A percentile compares a stretch with the other conserved stretches of the same genome.
phyloP scores from a whole-genome alignment of 805 yeast species.

The Candida patagonica region DNA sequence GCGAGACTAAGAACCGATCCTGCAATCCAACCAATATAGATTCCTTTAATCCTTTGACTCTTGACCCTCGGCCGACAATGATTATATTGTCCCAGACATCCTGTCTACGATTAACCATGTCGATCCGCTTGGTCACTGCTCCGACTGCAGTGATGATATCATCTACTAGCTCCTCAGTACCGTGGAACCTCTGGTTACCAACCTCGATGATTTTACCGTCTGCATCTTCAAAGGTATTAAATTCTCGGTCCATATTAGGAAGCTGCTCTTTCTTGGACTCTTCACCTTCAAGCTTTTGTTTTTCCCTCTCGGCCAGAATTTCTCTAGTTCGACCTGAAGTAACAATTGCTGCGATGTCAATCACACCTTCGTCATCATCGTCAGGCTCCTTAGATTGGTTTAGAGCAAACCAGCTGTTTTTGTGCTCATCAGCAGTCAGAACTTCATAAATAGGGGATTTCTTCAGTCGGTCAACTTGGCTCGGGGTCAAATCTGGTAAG shows the following conservation, averaged over 20 bases:
- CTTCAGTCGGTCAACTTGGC: constrained; percentile 69
- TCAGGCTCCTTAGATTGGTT: constrained; percentile 30
- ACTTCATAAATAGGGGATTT: constrained; percentile 70
- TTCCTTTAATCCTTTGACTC: constrained; percentile 68
- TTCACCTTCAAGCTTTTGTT: constrained; percentile 32
- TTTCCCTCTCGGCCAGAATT: constrained; percentile 55
- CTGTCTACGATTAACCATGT: constrained; percentile 63
- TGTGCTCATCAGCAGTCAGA: constrained; percentile 52
- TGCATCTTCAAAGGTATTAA: constrained; percentile 59
- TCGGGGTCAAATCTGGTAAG: constrained; percentile 48
- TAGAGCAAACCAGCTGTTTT: constrained; percentile 51
- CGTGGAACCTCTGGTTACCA: constrained; percentile 89
- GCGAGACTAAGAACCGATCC: constrained; percentile 42
- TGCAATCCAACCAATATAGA: constrained; percentile 52
- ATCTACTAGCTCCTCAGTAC: constrained; percentile 52
- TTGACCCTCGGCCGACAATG: constrained; percentile 67
- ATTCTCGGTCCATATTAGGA: constrained; percentile 59
- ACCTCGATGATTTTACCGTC: constrained; percentile 48
- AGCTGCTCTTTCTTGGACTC: constrained; percentile 26
- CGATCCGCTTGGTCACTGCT: constrained; percentile 44
- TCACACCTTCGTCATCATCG: constrained; percentile 55
- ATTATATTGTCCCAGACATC: constrained; percentile 79
- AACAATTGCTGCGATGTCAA: constrained; percentile 85
- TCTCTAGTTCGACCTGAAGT: constrained; percentile 69
- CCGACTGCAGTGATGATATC: constrained; percentile 47